Evolutionary conservation across 1,284 basidiomycete species (phyloP).

Genomic region (Fomitopsis pinicola): DNA sequence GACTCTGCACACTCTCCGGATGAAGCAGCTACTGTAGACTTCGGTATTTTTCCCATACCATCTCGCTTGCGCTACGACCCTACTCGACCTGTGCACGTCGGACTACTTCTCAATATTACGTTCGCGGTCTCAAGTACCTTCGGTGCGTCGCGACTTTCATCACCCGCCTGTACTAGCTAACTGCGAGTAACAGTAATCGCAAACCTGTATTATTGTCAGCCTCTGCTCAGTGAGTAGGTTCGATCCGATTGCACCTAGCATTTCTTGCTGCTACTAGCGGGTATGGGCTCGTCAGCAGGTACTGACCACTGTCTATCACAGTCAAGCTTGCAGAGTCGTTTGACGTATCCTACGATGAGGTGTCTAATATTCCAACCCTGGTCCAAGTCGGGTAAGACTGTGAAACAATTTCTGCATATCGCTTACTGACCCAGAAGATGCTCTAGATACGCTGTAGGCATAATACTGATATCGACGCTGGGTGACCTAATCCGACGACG

Average conservation of each 20-base stretch:
- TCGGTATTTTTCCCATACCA: conserved; percentile 69
- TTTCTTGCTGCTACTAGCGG: background rate
- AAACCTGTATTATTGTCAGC: conserved; percentile 76
- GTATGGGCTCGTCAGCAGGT: background rate
- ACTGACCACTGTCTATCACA: background rate
- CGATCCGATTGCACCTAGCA: background rate
- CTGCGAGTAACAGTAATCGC: conserved; percentile 37
- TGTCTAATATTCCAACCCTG: conserved; percentile 52
- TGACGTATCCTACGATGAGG: conserved; percentile 48
- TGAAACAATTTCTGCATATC: background rate
- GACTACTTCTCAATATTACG: conserved; percentile 51
- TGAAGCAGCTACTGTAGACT: conserved; percentile 32
- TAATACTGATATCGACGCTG: conserved; percentile 46
- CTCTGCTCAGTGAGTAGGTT: conserved; percentile 54
- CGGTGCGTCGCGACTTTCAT: conserved; percentile 27
- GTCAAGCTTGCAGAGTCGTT: conserved; percentile 44
- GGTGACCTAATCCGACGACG: conserved; percentile 52
- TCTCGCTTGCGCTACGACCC: conserved; percentile 56
- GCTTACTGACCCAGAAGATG: background rate
- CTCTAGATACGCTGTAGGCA: conserved; percentile 40
- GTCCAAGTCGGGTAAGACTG: conserved; percentile 39
- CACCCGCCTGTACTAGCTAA: background rate
- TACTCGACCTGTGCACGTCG: conserved; percentile 53
- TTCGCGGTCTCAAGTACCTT: conserved; percentile 71
- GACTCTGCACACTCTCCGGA: background rate